These are phyloP conservation scores for Arthrocladium fulminans DNA, from an alignment of 2,329 filamentous ascomycete genomes.

Conservation along the genomic window DNA sequence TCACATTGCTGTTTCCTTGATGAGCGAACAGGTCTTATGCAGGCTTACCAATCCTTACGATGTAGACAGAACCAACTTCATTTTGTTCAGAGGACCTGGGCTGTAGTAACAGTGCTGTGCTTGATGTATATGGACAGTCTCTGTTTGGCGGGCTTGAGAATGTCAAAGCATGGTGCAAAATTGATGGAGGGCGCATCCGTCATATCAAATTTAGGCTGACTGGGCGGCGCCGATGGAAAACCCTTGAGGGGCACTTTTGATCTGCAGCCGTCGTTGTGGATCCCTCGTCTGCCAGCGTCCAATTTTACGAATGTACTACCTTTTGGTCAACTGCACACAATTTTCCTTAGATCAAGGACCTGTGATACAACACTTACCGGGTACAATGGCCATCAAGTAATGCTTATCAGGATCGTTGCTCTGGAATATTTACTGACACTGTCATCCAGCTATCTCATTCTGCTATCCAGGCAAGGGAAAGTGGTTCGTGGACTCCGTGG, in stretches of 20 bases:
- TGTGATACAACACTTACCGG: background rate
- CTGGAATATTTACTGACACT: constrained; percentile 12
- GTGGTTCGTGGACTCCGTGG: constrained; percentile 61
- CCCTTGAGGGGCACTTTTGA: background rate
- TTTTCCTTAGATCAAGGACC: background rate
- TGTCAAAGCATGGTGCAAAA: background rate
- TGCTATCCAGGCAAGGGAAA: constrained; percentile 97
- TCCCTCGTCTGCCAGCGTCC: background rate
- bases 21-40: background rate
- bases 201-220: background rate
- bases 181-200: background rate
- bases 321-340: constrained; percentile 1
- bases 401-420: constrained; percentile 15
- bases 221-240: background rate
- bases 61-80: constrained; percentile 77
- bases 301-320: constrained; percentile 4
- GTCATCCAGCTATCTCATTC: constrained; percentile 74
- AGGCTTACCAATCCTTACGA: constrained; percentile 49
- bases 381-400: constrained; percentile 49
- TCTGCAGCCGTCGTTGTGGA: background rate
- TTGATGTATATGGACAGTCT: no score
- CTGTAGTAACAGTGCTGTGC: no score
- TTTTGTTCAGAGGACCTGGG: no score
- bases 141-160: no score
- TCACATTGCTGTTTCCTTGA: constrained; percentile 57